Evolutionary conservation across 345 rosid genomes (phyloP), one percentile per base, ranked within the genome.

Genomic region (Sonneratia alba): DNA sequence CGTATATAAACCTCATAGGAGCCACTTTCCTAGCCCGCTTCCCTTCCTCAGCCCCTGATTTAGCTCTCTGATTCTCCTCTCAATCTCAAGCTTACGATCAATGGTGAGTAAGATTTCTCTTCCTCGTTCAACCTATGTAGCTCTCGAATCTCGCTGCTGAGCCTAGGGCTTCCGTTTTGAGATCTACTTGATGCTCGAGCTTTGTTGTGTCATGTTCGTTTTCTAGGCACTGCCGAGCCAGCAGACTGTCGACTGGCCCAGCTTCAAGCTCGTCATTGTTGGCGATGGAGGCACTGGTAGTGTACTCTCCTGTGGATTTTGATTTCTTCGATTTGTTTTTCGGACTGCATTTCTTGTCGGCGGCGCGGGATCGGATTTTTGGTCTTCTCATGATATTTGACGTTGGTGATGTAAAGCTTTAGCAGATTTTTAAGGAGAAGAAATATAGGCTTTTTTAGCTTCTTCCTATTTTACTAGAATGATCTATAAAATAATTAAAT

Each of bases 251-350:
- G 76, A 77, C 68, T 77, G 72, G 47, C 85, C 85, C 47, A 82
- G 81, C 77, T 79, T 82, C 80, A 82, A 82, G 85, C 82, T 82
- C 71, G 82, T 82, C 43, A 77, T 82, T 61, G 85, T 82, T 15
- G 85, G 85, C 1, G 85, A 82, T 63, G 85, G 85, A 27, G 85
- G 85, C 71, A 82, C 85, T 36, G 85, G 85, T 79, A 67, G 47
- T 76, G 45, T 68, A 2, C 53, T 12, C 0, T 65, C 21, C 6
- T 43, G 16, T 53, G 10, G 3, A 40, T 66, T 21, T 40, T 21
- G 36, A 18, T 45, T 38, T 55, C 11, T 66, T 2, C 9, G n/a
- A 24, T 36, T 19, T 45, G 5, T 68, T 45, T 11, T 47, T 47
- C 15, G 51, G 51, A 47, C 24, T 12, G 53, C 15, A 4, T 21